These are phyloP conservation scores for Heteromeles arbutifolia DNA, from an alignment of 306 rosid genomes.

Conservation along the genomic window DNA sequence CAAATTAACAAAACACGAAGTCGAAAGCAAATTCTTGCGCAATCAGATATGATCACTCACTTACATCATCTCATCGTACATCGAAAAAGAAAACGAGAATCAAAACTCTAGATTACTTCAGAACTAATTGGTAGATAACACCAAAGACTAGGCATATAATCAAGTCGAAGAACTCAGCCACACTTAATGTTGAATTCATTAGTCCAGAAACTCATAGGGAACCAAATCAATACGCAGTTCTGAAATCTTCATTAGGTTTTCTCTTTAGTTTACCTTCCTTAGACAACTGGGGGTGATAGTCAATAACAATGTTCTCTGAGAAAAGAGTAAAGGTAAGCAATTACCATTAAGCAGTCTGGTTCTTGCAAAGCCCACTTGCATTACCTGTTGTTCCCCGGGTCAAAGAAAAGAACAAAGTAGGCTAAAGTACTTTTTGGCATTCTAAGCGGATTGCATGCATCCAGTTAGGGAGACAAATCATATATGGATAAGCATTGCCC, in stretches of 20 bases:
- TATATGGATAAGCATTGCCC: constrained; percentile 19
- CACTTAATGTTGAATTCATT: neutral
- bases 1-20: no score
- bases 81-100: neutral
- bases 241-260: neutral
- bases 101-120: neutral
- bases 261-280: neutral
- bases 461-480: constrained; percentile 16
- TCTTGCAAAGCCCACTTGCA: constrained; percentile 1
- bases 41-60: no score
- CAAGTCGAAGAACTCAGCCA: neutral
- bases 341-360: constrained; percentile 1
- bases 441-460: neutral
- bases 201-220: neutral
- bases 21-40: no score
- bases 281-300: neutral
- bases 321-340: neutral
- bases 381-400: neutral
- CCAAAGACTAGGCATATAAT: neutral
- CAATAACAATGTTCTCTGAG: neutral
- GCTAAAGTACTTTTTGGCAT: neutral
- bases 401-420: neutral
- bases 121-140: neutral
- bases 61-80: neutral
- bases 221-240: neutral